Percentiles rank a stretch among this genome's conserved stretches.
Evolutionary conservation across 2,329 filamentous ascomycete species (phyloP).

Genomic region (Lasiodiplodia gonubiensis): DNA sequence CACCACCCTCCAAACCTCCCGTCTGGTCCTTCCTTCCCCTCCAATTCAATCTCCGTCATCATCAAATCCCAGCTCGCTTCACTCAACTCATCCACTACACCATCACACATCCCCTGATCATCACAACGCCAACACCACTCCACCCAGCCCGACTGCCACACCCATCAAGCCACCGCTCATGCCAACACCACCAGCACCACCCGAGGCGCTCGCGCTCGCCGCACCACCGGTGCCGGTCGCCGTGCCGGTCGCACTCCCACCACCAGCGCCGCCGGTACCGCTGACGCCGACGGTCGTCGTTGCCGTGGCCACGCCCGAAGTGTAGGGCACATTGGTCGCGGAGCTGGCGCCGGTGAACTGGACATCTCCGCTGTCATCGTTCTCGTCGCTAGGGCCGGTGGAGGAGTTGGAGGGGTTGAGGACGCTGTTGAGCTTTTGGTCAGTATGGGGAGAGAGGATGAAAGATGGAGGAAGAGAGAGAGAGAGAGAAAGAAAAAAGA

Average conservation of each 20-base stretch:
- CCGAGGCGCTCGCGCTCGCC: slow-evolving; percentile 30
- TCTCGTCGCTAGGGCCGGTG: slow-evolving; percentile 50
- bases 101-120: background rate
- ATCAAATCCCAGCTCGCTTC: background rate
- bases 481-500: background rate
- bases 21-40: no score
- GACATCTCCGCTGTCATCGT: slow-evolving; percentile 49
- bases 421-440: slow-evolving; percentile 46
- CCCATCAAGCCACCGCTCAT: slow-evolving; percentile 51
- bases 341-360: slow-evolving; percentile 62
- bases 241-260: slow-evolving; percentile 24
- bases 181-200: slow-evolving; percentile 42
- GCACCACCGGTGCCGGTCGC: slow-evolving; percentile 28
- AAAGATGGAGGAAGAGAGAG: background rate
- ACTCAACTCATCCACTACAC: background rate
- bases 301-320: slow-evolving; percentile 57
- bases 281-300: slow-evolving; percentile 46
- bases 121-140: slow-evolving; percentile 36
- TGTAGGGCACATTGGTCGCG: slow-evolving; percentile 59
- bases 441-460: background rate
- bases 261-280: slow-evolving; percentile 32
- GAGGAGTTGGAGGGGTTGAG: slow-evolving; percentile 61
- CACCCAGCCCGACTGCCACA: slow-evolving; percentile 56
- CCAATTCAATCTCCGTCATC: no score
- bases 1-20: no score